Percentiles rank a stretch among this genome's conserved stretches.
Conservation (phyloP, 2,329 filamentous ascomycete genomes). For the Macrophomina tecta region DNA sequence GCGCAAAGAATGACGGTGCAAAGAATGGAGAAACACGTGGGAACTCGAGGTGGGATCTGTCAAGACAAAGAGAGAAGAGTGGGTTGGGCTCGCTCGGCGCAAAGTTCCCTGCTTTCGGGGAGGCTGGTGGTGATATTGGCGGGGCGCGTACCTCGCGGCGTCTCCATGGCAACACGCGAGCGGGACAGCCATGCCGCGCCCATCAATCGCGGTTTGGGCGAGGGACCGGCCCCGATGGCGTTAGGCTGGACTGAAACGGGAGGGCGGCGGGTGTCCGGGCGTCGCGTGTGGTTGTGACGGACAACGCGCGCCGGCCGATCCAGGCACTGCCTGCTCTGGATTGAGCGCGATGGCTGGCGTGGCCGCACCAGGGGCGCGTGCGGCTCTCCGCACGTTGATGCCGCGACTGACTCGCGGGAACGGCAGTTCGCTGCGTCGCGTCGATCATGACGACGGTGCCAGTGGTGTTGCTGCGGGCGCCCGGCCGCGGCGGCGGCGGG, state of each 20-base stretch:
- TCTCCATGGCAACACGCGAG: constrained; percentile 20
- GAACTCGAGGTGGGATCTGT: background rate
- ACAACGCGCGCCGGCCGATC: background rate
- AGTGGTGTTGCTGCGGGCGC: constrained; percentile 17
- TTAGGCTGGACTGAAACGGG: constrained; percentile 13
- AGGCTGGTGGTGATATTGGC: constrained; percentile 21
- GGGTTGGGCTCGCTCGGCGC: background rate
- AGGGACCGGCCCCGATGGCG: constrained; percentile 16
- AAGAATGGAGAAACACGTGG: background rate
- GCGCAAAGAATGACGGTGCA: constrained; percentile 38
- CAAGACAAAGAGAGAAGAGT: constrained; percentile 3
- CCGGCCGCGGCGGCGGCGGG: too few relatives aligned
- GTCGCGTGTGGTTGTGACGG: constrained; percentile 10
- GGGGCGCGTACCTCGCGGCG: background rate
- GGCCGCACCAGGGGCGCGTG: background rate
- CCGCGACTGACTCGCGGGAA: background rate
- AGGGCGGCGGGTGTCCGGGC: background rate
- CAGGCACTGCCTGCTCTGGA: background rate
- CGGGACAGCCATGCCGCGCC: constrained; percentile 15
- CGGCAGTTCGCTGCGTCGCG: background rate
- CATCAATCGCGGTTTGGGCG: background rate
- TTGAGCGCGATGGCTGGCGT: background rate
- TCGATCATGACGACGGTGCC: constrained; percentile 15
- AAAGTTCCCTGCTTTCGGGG: constrained; percentile 1
- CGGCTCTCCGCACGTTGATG: constrained; percentile 5